A percentile compares a stretch with the other conserved stretches of the same genome.
Evolutionary conservation across 2,329 filamentous ascomycete species (phyloP).

Genomic region (Curvularia sp.): DNA sequence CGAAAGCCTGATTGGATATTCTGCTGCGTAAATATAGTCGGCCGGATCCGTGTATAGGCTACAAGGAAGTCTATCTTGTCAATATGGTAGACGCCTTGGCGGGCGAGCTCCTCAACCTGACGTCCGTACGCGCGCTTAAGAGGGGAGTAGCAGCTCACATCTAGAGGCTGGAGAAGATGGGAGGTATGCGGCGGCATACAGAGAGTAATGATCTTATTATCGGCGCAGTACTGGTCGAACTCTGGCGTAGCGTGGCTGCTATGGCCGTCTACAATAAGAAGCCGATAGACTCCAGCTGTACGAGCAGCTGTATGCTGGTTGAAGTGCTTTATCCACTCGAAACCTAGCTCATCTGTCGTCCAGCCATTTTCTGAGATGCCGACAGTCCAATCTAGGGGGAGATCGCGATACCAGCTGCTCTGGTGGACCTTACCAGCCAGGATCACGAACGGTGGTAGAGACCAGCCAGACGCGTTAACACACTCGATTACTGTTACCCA

Average conservation of each 20-base stretch:
- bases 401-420: not conserved
- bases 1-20: not conserved
- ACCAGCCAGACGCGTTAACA: not conserved
- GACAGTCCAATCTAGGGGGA: not conserved
- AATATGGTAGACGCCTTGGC: too few relatives aligned
- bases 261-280: slow-evolving; percentile 1
- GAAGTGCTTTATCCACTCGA: not conserved
- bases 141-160: too few relatives aligned
- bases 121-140: too few relatives aligned
- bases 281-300: not conserved
- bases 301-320: not conserved
- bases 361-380: not conserved
- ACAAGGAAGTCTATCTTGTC: too few relatives aligned
- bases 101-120: too few relatives aligned
- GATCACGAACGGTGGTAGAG: too few relatives aligned
- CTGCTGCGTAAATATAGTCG: not conserved
- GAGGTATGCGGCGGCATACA: too few relatives aligned
- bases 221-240: slow-evolving; percentile 1
- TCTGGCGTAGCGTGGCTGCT: slow-evolving; percentile 1
- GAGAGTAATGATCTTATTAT: not conserved
- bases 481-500: not conserved
- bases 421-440: too few relatives aligned
- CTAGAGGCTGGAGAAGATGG: not conserved
- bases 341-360: too few relatives aligned
- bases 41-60: not conserved